Evolutionary conservation across 768 basidiomycete genomes (phyloP), one percentile per base, ranked within the genome.

Genomic region (Podaxis sp.): DNA sequence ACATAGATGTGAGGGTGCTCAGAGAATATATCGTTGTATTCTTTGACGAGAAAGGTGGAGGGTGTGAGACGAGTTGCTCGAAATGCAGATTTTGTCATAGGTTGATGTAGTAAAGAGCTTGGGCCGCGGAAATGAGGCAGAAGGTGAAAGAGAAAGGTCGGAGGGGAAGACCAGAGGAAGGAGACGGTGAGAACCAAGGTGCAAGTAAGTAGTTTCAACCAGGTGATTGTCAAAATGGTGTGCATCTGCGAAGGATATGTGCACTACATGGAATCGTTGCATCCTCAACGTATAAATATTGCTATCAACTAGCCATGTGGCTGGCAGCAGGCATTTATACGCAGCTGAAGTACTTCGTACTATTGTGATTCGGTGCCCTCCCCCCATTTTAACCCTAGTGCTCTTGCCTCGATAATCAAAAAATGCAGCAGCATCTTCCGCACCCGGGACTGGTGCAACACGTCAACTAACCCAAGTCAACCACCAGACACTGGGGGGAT

Each of bases 401-500:
- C 42, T n/a, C 42, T 44, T 44, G 6, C 42, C n/a, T 44, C 42
- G n/a, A 44, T 3, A 18, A 44, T 44, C 42, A 44, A 44, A 44
- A 9, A 44, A 44, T 21, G 21, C n/a, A 18, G 21, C 18, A 18
- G 18, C n/a, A 9, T 59, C 54, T 21, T 48, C 13, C 47, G 14
- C 47, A 27, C 47, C 13, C 6, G 25, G 21, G 18, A 27, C 18
- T 23, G 47, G 23, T 27, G 11, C 11, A 5, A 48, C 6, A 23
- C 11, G 23, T 32, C 57, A 32, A 38, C 18, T 28, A 36, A 25
- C 47, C 36, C 50, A 21, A 35, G 5, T 73, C 71, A 91, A 35
- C 91, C 91, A 4, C 92, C 91, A 55, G 89, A 90, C 0, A 93
- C 90, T 7, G 89, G 91, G 64, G 88, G 88, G 46, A 93, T 93